phyloP scores from a whole-genome alignment of 2,329 filamentous ascomycete genomes.

The Coniochaeta sp. region DNA sequence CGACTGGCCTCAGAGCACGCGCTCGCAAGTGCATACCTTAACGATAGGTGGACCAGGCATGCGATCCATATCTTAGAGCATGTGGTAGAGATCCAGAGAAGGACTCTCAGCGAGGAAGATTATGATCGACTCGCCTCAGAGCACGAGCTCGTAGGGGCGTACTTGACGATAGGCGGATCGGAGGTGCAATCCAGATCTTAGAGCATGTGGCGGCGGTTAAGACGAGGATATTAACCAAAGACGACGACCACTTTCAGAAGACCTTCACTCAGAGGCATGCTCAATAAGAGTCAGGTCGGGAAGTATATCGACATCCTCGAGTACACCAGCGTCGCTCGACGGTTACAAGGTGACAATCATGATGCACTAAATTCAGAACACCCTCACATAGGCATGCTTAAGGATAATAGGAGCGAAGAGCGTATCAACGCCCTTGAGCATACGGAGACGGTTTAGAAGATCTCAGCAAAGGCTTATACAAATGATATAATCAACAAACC shows the following conservation, averaged over 20 bases:
- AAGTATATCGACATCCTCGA: background rate
- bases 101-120: background rate
- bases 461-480: background rate
- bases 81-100: background rate
- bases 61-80: background rate
- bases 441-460: too few species aligned
- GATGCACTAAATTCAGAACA: too few species aligned
- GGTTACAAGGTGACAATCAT: too few species aligned
- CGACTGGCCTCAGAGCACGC: background rate
- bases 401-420: too few species aligned
- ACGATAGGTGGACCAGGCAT: background rate
- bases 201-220: background rate
- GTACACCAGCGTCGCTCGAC: too few species aligned
- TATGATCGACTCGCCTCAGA: background rate
- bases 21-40: background rate
- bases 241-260: background rate
- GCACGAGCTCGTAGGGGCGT: background rate
- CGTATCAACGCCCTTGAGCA: too few species aligned
- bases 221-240: background rate
- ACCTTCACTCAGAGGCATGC: background rate
- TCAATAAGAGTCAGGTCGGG: background rate
- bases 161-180: background rate
- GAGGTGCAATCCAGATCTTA: background rate
- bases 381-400: too few species aligned
- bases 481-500: background rate